These are phyloP conservation scores for Trichoderma endophyticum DNA, from an alignment of 2,329 filamentous ascomycete species.

Conservation along the genomic window DNA sequence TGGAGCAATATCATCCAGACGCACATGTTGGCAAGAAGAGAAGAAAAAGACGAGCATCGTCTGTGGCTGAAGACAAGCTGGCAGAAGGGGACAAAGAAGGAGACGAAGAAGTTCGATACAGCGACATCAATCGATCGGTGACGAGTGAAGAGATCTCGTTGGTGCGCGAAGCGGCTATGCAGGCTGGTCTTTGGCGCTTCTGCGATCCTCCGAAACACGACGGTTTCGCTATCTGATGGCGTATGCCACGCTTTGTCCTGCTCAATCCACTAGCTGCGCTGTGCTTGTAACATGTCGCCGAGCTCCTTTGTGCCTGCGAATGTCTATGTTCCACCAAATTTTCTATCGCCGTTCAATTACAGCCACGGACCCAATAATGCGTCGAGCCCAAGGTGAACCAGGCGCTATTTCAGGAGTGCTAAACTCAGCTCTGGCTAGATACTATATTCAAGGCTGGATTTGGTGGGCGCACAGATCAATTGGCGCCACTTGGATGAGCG, in stretches of 20 bases:
- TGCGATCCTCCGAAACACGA: constrained; percentile 59
- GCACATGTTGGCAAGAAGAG: constrained; percentile 75
- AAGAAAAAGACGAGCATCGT: constrained; percentile 21
- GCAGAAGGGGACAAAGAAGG: constrained; percentile 20
- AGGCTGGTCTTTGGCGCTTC: constrained; percentile 75
- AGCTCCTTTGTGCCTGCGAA: background rate
- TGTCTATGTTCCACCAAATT: background rate
- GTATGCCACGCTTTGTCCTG: background rate
- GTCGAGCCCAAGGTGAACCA: background rate
- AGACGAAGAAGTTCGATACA: constrained; percentile 57
- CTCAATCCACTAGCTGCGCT: background rate
- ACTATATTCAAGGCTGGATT: background rate
- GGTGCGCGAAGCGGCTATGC: constrained; percentile 64
- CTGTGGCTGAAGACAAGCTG: constrained; percentile 21
- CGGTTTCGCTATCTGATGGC: constrained; percentile 47
- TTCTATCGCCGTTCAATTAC: background rate
- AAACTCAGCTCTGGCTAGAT: background rate
- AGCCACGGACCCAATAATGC: background rate
- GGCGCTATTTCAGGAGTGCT: background rate
- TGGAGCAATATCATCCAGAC: constrained; percentile 83
- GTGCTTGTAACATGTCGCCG: background rate
- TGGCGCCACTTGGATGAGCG: constrained; percentile 1
- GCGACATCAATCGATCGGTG: constrained; percentile 70
- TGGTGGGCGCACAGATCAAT: constrained; percentile 23
- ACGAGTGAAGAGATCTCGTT: constrained; percentile 59